Conservation (phyloP, 305 asterid species). For the Rubia balearica region DNA sequence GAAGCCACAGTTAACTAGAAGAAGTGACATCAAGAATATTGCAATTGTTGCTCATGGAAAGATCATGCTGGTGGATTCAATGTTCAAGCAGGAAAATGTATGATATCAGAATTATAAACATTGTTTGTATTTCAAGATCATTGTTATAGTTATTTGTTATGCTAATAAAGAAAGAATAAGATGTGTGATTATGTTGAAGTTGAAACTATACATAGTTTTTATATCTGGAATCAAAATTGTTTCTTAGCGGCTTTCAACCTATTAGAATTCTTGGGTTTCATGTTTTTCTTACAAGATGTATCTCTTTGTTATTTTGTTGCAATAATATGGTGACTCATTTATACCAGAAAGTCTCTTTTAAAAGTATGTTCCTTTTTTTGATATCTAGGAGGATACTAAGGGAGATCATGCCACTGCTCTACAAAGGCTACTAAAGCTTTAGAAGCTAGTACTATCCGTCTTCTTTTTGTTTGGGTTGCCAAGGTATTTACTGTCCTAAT, state of each 20-base stretch:
- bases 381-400: constrained; percentile 58
- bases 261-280: not conserved
- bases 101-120: no score
- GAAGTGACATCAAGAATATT: no score
- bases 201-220: no score
- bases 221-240: not conserved
- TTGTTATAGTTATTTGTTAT: no score
- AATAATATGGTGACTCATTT: not conserved
- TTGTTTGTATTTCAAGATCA: no score
- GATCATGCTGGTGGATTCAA: no score
- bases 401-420: constrained; percentile 50
- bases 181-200: no score
- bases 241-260: not conserved
- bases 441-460: constrained; percentile 44
- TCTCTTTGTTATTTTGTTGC: not conserved
- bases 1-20: no score
- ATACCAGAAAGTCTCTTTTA: not conserved
- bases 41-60: no score
- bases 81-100: no score
- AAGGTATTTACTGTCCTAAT: constrained; percentile 31
- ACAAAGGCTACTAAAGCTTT: constrained; percentile 53
- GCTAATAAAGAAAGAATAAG: no score
- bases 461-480: constrained; percentile 64
- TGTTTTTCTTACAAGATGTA: not conserved
- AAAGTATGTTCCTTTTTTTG: constrained; percentile 35